Percentiles rank a stretch among this genome's conserved stretches.
phyloP scores from a whole-genome alignment of 2,329 filamentous ascomycete genomes.

The Chaetomium sp. region DNA sequence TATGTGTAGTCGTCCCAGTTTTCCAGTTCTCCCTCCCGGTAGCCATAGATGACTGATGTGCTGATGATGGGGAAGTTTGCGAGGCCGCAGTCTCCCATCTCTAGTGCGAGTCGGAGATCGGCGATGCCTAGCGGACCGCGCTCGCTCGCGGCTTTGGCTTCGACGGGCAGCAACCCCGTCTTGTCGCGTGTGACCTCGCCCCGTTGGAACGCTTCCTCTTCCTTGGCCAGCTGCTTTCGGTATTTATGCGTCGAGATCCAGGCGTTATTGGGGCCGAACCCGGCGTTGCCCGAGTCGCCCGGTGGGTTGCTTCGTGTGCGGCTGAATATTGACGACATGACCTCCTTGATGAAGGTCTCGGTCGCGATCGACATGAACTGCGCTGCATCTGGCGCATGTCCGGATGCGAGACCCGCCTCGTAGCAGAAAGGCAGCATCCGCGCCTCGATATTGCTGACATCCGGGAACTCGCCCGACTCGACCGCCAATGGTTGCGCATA shows the following conservation, averaged over 20 bases:
- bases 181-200: constrained; percentile 76
- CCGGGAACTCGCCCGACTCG: constrained; percentile 71
- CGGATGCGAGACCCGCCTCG: constrained; percentile 62
- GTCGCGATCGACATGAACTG: constrained; percentile 66
- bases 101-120: constrained; percentile 75
- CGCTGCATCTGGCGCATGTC: constrained; percentile 61
- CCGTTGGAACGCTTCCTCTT: constrained; percentile 72
- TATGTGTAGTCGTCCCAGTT: constrained; percentile 63
- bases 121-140: constrained; percentile 73
- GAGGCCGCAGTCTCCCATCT: constrained; percentile 74
- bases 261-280: constrained; percentile 64
- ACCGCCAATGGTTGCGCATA: constrained; percentile 65
- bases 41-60: constrained; percentile 69
- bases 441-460: constrained; percentile 62
- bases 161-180: constrained; percentile 76
- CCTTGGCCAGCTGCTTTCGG: constrained; percentile 69
- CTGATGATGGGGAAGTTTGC: constrained; percentile 76
- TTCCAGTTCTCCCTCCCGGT: constrained; percentile 76
- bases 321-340: constrained; percentile 63
- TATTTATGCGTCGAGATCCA: constrained; percentile 83
- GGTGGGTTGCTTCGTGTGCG: constrained; percentile 67
- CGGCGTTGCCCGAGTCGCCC: constrained; percentile 61
- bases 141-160: constrained; percentile 74
- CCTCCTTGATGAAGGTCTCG: constrained; percentile 68
- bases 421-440: constrained; percentile 71